These are phyloP conservation scores for Cladosporium sp. DNA, from an alignment of 2,329 filamentous ascomycete genomes.

Conservation along the genomic window DNA sequence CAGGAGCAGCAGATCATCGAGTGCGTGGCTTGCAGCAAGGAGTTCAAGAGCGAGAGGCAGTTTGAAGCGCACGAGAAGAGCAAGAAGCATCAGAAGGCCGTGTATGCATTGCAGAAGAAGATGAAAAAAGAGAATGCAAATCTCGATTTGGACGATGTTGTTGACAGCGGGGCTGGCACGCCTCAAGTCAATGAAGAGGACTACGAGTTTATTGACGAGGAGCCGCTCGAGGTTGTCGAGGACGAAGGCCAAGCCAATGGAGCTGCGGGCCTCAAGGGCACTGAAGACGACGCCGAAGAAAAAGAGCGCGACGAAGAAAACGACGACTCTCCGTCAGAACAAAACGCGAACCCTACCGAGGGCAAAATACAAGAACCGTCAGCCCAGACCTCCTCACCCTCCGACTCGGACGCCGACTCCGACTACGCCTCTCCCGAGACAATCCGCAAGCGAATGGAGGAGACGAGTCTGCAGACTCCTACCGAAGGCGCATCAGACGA, in stretches of 20 bases:
- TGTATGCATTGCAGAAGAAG: constrained; percentile 70
- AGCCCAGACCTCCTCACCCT: constrained; percentile 8
- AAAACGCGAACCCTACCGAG: neutral
- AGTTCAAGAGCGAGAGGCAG: constrained; percentile 85
- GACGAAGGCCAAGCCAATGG: constrained; percentile 12
- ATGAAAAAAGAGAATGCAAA: constrained; percentile 75
- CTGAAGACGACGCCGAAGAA: neutral
- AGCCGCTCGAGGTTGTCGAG: constrained; percentile 21
- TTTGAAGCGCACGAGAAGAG: constrained; percentile 89
- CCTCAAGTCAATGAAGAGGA: constrained; percentile 28
- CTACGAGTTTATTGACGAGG: constrained; percentile 18
- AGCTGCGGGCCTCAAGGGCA: neutral
- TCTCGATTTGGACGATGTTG: constrained; percentile 36
- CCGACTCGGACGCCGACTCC: constrained; percentile 25
- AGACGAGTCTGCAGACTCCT: constrained; percentile 27
- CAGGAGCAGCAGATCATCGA: constrained; percentile 50
- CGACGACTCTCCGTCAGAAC: constrained; percentile 1
- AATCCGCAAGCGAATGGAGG: constrained; percentile 36
- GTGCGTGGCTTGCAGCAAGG: constrained; percentile 58
- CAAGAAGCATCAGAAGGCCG: constrained; percentile 88
- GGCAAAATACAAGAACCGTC: neutral
- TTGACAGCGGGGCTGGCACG: constrained; percentile 26
- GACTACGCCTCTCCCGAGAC: constrained; percentile 39
- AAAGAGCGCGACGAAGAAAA: constrained; percentile 4
- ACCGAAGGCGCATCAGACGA: constrained; percentile 17